Conservation (phyloP, 139 green algal genomes). For the Klebsormidium nitens region DNA sequence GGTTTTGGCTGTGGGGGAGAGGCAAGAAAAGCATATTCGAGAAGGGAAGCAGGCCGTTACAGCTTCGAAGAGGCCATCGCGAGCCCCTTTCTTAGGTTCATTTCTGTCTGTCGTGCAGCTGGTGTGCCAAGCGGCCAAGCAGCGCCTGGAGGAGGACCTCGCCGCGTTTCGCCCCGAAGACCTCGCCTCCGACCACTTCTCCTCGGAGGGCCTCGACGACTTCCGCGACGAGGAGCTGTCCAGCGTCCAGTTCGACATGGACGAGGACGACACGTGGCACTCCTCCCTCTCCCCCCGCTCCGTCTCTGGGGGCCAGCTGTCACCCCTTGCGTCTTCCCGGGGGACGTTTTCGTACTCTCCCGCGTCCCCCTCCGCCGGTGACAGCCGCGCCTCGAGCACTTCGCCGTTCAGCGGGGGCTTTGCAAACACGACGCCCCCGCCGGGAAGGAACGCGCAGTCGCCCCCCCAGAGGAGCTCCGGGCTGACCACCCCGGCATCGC, state of each 20-base stretch:
- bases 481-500: too few relatives aligned
- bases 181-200: not conserved
- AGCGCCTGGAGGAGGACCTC: not conserved
- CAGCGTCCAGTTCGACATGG: constrained; percentile 39
- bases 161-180: constrained; percentile 1
- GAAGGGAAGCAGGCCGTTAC: too few relatives aligned
- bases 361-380: too few relatives aligned
- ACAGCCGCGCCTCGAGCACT: not conserved
- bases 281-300: not conserved
- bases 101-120: not conserved
- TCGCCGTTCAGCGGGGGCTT: constrained; percentile 3
- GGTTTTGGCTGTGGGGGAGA: too few relatives aligned
- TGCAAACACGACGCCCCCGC: not conserved
- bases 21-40: too few relatives aligned
- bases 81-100: too few relatives aligned
- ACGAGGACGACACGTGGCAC: constrained; percentile 4
- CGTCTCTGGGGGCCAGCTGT: not conserved
- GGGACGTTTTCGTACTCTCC: too few relatives aligned
- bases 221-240: constrained; percentile 21
- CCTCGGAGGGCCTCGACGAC: not conserved
- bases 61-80: too few relatives aligned
- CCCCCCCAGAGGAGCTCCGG: too few relatives aligned
- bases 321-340: too few relatives aligned
- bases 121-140: not conserved
- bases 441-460: not conserved